Evolutionary conservation across 805 yeast genomes (phyloP), one percentile per base, ranked within the genome.

Genomic region (Candida bentonensis): DNA sequence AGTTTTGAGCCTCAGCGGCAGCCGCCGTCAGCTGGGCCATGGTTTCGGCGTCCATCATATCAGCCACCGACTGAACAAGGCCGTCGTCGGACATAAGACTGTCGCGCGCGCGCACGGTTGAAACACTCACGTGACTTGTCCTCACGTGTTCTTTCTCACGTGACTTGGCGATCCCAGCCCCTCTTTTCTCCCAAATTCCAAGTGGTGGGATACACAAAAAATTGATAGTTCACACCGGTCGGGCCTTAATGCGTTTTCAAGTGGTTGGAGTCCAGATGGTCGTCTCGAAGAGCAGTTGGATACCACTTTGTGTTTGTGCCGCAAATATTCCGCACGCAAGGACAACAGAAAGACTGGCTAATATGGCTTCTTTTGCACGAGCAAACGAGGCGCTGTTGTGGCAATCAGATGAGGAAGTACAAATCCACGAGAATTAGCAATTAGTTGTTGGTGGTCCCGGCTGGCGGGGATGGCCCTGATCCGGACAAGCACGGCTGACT

Each of bases 261-360:
- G n/a, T 30, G 36, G 36, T 30, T 30, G 36, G 36, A 30, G 36
- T 30, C 36, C 36, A 11, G 36, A n/a, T n/a, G n/a, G n/a, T n/a
- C n/a, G n/a, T n/a, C n/a, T n/a, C n/a, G n/a, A n/a, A n/a, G n/a
- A n/a, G n/a, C n/a, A n/a, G n/a, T n/a, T n/a, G n/a, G n/a, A n/a
- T n/a, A n/a, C n/a, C 23, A 43, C 15, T 44, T 44, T 25, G 21
- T 25, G 33, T 22, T 21, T 36, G 26, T 39, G 33, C 27, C n/a
- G n/a, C n/a, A n/a, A n/a, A n/a, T n/a, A n/a, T n/a, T n/a, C n/a
- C n/a, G n/a, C n/a, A n/a, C n/a, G n/a, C n/a, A n/a, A n/a, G n/a
- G n/a, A n/a, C n/a, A n/a, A n/a, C n/a, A n/a, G n/a, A n/a, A n/a
- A n/a, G n/a, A n/a, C n/a, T n/a, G n/a, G n/a, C n/a, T n/a, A n/a